Evolutionary conservation across 768 basidiomycete genomes (phyloP), one percentile per base, ranked within the genome.

Genomic region (Tylopilus plumbeoviolaceoides): DNA sequence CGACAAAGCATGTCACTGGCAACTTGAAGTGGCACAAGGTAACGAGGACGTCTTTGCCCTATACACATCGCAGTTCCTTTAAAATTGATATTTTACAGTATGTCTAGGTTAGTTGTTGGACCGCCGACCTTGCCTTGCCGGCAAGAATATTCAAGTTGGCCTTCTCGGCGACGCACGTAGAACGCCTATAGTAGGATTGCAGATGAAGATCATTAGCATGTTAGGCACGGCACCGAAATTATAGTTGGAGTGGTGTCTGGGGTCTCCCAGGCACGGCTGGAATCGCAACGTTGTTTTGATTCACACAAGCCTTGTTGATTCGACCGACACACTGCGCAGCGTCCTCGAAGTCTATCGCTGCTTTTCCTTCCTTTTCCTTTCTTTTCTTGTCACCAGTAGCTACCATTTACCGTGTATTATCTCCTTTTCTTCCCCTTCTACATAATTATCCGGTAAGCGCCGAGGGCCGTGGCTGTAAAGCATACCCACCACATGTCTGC

Each of bases 351-450:
- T 39, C 33, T 15, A 38, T n/a, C 27, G 44, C 50, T 52, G 25
- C 38, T 47, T 39, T 59, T 51, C 53, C 30, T 66, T 68, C 50
- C 36, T 59, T 63, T 47, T 68, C 46, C 40, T 59, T 63, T 45
- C 44, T 44, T 52, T 33, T 17, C 31, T 53, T 54, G 30, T 46
- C 45, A 39, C 46, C 21, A 18, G 50, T 69, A 48, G 43, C 54
- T 40, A 36, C 45, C 52, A 38, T 56, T 66, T 58, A 31, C 48
- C 55, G 59, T 68, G 55, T 61, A 59, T 38, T 57, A 56, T 55
- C 25, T 25, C 44, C 48, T 46, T 33, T 51, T 21, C 48, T 48
- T 57, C 43, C 21, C 17, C 47, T 14, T 42, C 27, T 21, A 42
- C 30, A 52, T 23, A 58, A 4, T n/a, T 43, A 35, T 36, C 38